Base-by-base conservation (phyloP, 192 early-diverging fungal genomes). In the Entomortierella beljakovae region DNA sequence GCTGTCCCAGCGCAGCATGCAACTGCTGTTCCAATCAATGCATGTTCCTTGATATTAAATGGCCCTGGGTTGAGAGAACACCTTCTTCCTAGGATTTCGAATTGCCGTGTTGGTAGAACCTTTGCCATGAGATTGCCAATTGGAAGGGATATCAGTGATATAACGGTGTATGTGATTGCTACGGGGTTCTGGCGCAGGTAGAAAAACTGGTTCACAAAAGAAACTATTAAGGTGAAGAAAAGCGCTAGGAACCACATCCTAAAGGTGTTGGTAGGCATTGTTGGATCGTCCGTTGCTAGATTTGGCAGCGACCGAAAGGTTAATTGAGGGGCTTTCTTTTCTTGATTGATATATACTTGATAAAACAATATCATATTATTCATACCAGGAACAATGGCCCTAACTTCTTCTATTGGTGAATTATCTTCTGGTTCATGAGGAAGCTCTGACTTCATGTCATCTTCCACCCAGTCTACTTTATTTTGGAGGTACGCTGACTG, bases 1-100 rank as follows among this genome's bases (percentile, higher is more conserved):
- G 84, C 80, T 3, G 76, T 80, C 9, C 46, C 7, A 20, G 61
- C 50, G 38, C 75, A 68, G 10, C 64, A 51, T 33, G 60, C 43
- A 0, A 61, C 59, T 68, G 80, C 71, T 52, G 83, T 72, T 61
- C 79, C 69, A 49, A 87, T 80, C 51, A 86, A 15, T 54, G 67
- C 74, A 50, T 88, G 87, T 57, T 87, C 87, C 86, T 91, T 91
- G 61, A 88, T 75, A 20, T 76, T 80, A 69, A 91, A 91, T 23
- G 82, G 72, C 6, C 89, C 90, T 28, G 90, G 90, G 65, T 90
- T 91, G 60, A 83, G 84, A 32, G 80, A 89, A 49, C 11, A 63
- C 1, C 1, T 38, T 25, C 29, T 20, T 22, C 72, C 72, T 49
- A 88, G 83, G 42, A 89, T 81, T 57, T 84, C 87, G 32, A 70